Evolutionary conservation across 1,284 basidiomycete species (phyloP), one percentile per base, ranked within the genome.

Genomic region (Filobasidium uniguttulatum): DNA sequence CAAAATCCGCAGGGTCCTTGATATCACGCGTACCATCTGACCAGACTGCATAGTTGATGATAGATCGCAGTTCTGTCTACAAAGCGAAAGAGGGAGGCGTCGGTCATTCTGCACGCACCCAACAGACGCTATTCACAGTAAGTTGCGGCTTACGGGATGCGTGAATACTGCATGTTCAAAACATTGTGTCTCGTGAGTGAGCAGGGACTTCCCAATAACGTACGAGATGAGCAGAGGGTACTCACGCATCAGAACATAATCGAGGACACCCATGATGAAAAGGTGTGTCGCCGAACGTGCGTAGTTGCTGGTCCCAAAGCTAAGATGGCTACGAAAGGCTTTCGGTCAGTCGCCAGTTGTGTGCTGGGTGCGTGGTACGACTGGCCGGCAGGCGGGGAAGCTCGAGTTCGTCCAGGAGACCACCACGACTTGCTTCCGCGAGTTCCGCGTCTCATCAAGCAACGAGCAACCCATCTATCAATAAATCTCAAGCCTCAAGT

Each of bases 1-100:
- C 70, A 59, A 82, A 77, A 57, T 90, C 84, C 52, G 75, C 69
- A 50, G 77, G 71, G 14, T 77, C 73, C 22, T 83, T 80, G 59
- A 91, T 85, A 62, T 91, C 85, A 54, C 87, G 78, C 59, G 79
- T 79, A 55, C 77, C 73, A 57, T 86, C 81, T 65, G 85, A 77
- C 72, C 82, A 88, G 49, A 90, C 57, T 60, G 77, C 79, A 72
- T 81, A 90, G 61, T 85, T 83, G 28, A 85, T 58, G 30, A 91
- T 75, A 30, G 77, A 80, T 55, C 80, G 78, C 64, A 89, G 82
- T 62, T 91, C 87, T 0, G 79, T 81, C 72, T 89, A 68, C 55
- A 43, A 83, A 72, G 45, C 73, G 69, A 54, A 22, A 26, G 35
- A 17, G 35, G 15, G 20, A 17, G 17, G 15, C 17, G 20, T 22